Conservation (phyloP, 2,329 filamentous ascomycete genomes). For the Pezicula radicicola region DNA sequence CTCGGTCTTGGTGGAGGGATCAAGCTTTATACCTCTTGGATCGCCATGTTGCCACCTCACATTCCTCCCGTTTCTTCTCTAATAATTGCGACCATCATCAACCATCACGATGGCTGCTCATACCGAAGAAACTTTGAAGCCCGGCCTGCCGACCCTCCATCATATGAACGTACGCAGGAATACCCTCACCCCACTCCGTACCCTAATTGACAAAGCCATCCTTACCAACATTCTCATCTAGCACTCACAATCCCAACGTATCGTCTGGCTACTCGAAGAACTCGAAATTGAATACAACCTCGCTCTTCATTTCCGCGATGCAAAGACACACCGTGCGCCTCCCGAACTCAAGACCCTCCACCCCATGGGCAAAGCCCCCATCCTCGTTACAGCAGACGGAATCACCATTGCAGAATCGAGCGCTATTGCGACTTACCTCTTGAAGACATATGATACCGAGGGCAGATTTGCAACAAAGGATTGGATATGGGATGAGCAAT, state of each 20-base stretch:
- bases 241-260: slow-evolving; percentile 63
- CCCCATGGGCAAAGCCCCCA: slow-evolving; percentile 80
- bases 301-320: slow-evolving; percentile 62
- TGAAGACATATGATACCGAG: slow-evolving; percentile 27
- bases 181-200: not conserved
- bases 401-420: slow-evolving; percentile 26
- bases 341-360: slow-evolving; percentile 68
- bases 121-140: not conserved
- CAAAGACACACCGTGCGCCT: slow-evolving; percentile 62
- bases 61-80: no score
- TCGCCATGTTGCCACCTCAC: no score
- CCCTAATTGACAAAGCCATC: slow-evolving; percentile 1
- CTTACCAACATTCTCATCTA: slow-evolving; percentile 37
- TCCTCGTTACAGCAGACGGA: slow-evolving; percentile 45
- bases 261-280: slow-evolving; percentile 68
- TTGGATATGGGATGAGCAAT: slow-evolving; percentile 26
- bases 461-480: slow-evolving; percentile 24
- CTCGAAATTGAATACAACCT: slow-evolving; percentile 68
- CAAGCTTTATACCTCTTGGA: no score
- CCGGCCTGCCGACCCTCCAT: slow-evolving; percentile 20
- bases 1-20: no score
- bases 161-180: slow-evolving; percentile 20
- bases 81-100: not conserved
- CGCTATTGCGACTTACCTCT: slow-evolving; percentile 28
- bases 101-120: not conserved